Evolutionary conservation across 2,329 filamentous ascomycete species (phyloP), one percentile per base, ranked within the genome.

Genomic region (Colletotrichum aenigma): DNA sequence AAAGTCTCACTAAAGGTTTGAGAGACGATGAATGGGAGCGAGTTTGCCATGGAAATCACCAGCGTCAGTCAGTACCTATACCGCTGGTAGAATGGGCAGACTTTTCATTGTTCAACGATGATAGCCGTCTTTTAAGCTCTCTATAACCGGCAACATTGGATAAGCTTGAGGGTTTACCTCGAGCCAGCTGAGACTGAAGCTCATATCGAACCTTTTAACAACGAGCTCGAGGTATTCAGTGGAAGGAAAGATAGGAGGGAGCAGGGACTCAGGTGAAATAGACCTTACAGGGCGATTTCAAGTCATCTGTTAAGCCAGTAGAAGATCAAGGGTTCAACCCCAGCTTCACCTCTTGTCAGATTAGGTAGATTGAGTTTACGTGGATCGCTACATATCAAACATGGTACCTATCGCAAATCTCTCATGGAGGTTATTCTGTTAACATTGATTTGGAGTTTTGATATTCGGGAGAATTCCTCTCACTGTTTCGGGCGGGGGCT

Each of bases 91-190:
- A 5, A 6, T n/a, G 6, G 38, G 2, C 9, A 48, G 18, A 21
- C 9, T 13, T 21, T 3, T 4, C 6, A 21, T 21, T 7, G 43
- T 21, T 13, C 43, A 13, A 52, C 10, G n/a, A 13, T 21, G 6
- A 52, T 0, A 52, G 1, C 12, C 3, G 43, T 52, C 43, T 12
- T 21, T 2, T 0, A 21, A 52, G 43, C n/a, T 7, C n/a, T 21
- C n/a, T 7, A 4, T 6, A 12, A 13, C 2, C 43, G n/a, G n/a
- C 1, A 48, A 4, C 0, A 13, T 48, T 0, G 1, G n/a, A 2
- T 6, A 1, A 7, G 1, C 38, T 48, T 21, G n/a, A 13, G 10
- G 1, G 4, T 48, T 1, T 0, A 48, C 43, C n/a, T 21, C 6
- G 12, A 21, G n/a, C 1, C 6, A 52, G n/a, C 18, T 2, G 38